Evolutionary conservation across 2,329 filamentous ascomycete species (phyloP).

Genomic region (Cryphonectria radicalis): DNA sequence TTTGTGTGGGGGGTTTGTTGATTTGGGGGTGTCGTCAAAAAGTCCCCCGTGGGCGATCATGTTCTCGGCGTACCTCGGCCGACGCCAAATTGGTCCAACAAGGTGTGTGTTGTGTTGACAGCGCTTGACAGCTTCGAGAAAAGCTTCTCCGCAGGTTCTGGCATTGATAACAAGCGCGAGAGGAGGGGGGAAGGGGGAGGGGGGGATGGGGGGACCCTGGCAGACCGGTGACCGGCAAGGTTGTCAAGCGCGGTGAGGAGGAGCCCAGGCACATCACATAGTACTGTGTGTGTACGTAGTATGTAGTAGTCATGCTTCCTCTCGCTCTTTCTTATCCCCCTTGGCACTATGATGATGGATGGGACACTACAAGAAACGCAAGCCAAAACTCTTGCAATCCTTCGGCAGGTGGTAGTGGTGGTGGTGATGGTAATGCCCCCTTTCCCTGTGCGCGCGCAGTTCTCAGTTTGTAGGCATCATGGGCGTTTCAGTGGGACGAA

Average conservation of each 20-base stretch:
- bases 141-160: not conserved
- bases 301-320: not conserved
- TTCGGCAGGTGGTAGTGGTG: not conserved
- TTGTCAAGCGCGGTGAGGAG: constrained; percentile 5
- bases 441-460: not conserved
- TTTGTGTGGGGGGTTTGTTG: not conserved
- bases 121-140: constrained; percentile 10
- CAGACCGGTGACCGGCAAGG: constrained; percentile 3
- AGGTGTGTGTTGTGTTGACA: not conserved
- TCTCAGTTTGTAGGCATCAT: not conserved
- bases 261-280: no score
- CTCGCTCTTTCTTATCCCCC: not conserved
- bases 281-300: not conserved
- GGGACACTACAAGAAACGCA: not conserved
- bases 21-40: not conserved
- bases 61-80: not conserved
- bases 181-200: not conserved
- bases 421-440: not conserved
- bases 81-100: not conserved
- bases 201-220: not conserved
- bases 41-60: not conserved
- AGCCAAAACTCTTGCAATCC: not conserved
- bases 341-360: not conserved
- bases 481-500: not conserved
- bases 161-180: constrained; percentile 4